phyloP scores from a whole-genome alignment of 768 basidiomycete genomes.

The Leccinum imitatum region DNA sequence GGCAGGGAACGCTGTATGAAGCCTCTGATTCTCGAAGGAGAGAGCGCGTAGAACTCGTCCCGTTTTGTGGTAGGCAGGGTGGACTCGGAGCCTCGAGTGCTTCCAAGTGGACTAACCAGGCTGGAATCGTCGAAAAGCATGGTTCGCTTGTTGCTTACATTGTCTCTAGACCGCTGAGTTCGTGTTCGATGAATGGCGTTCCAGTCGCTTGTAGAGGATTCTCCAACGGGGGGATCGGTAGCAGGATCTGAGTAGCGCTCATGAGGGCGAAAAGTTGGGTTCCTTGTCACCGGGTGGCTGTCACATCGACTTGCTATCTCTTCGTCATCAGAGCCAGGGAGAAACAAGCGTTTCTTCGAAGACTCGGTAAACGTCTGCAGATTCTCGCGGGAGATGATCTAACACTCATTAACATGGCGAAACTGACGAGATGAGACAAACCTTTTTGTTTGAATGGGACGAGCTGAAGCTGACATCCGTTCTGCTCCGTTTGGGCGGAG shows the following conservation, averaged over 20 bases:
- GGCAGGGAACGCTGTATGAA: slow-evolving; percentile 16
- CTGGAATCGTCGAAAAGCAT: not conserved
- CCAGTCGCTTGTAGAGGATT: slow-evolving; percentile 1
- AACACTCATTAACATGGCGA: slow-evolving; percentile 11
- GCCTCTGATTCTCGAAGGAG: slow-evolving; percentile 26
- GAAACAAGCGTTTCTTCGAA: slow-evolving; percentile 20
- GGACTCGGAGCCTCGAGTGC: not conserved
- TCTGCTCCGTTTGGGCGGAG: slow-evolving; percentile 22
- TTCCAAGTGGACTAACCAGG: not conserved
- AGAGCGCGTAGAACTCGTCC: slow-evolving; percentile 14
- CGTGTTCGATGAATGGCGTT: slow-evolving; percentile 5
- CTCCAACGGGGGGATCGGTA: slow-evolving; percentile 10
- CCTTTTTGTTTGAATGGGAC: slow-evolving; percentile 12
- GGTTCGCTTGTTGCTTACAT: slow-evolving; percentile 5
- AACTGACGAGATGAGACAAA: slow-evolving; percentile 6
- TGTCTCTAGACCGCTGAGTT: slow-evolving; percentile 9
- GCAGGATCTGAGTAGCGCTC: slow-evolving; percentile 33
- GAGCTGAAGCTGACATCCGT: not conserved
- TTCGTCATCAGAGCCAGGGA: slow-evolving; percentile 14
- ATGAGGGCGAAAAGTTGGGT: slow-evolving; percentile 19
- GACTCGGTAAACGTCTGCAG: not conserved
- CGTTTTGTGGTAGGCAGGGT: slow-evolving; percentile 1
- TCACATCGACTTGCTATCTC: slow-evolving; percentile 3
- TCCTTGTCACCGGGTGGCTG: not conserved
- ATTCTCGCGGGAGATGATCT: slow-evolving; percentile 3